A percentile compares a stretch with the other conserved stretches of the same genome.
These are phyloP conservation scores for Prunus mongolica DNA, from an alignment of 306 rosid genomes.

Conservation along the genomic window DNA sequence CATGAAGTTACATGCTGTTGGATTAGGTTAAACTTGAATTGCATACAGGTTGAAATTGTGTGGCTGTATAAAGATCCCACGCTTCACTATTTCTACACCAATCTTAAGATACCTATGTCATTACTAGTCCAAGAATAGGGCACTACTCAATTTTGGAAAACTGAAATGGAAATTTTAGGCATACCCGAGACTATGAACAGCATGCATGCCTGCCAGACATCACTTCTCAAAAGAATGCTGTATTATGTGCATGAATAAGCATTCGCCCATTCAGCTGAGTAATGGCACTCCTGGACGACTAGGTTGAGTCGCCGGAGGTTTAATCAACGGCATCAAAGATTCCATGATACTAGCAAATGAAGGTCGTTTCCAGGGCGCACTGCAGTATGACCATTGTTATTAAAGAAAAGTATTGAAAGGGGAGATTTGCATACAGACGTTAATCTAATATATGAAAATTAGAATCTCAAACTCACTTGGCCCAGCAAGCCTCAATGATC, in stretches of 20 bases:
- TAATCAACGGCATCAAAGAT: constrained; percentile 72
- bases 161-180: constrained; percentile 20
- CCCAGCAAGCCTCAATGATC: constrained; percentile 93
- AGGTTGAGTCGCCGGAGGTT: constrained; percentile 65
- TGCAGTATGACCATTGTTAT: constrained; percentile 41
- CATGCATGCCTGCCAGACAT: constrained; percentile 44
- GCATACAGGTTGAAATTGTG: no score
- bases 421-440: background rate
- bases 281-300: constrained; percentile 51
- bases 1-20: no score
- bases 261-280: constrained; percentile 46
- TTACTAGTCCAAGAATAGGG: background rate
- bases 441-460: background rate
- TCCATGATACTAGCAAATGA: constrained; percentile 86
- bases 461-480: constrained; percentile 58
- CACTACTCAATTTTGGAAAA: background rate
- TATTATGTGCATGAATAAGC: constrained; percentile 58
- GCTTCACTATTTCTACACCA: no score
- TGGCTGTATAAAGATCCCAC: no score
- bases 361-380: constrained; percentile 97
- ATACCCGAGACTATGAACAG: constrained; percentile 52
- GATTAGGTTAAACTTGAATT: no score
- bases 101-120: no score
- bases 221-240: constrained; percentile 45
- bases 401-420: background rate